Conservation (phyloP, 371 early-diverging fungal species). For the Mucor indicus region DNA sequence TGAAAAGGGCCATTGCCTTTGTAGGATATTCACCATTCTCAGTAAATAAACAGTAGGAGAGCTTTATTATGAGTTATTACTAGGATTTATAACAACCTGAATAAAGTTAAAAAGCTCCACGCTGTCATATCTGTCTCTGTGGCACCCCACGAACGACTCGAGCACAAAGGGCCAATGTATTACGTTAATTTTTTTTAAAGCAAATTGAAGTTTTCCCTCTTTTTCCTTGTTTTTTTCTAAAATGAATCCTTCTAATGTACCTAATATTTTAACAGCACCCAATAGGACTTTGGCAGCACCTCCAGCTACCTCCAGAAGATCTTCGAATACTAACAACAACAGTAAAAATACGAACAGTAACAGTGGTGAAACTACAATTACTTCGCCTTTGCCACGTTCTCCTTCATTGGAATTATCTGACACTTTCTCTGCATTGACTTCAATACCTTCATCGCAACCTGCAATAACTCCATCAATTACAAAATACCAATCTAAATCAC, state of each 20-base stretch:
- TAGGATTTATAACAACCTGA: no score
- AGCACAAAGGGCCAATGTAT: no score
- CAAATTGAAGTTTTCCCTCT: no score
- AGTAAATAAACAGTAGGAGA: no score
- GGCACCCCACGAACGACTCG: no score
- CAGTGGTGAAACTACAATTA: slow-evolving; percentile 5
- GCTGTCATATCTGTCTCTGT: no score
- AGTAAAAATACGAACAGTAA: background rate
- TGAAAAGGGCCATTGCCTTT: no score
- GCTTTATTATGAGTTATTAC: no score
- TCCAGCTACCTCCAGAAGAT: slow-evolving; percentile 18
- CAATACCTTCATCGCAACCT: background rate
- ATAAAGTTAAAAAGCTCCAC: no score
- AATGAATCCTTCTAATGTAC: slow-evolving; percentile 2
- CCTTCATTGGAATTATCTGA: slow-evolving; percentile 31
- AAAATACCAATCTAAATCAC: slow-evolving; percentile 4
- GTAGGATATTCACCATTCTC: no score
- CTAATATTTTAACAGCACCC: slow-evolving; percentile 25
- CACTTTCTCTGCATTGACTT: slow-evolving; percentile 17
- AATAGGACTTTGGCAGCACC: slow-evolving; percentile 28
- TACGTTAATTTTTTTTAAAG: no score
- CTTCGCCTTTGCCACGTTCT: slow-evolving; percentile 18
- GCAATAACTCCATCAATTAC: background rate
- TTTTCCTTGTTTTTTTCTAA: slow-evolving; percentile 1
- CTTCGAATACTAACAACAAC: slow-evolving; percentile 17